These are phyloP conservation scores for Malus sylvestris DNA, from an alignment of 306 rosid species.

Conservation along the genomic window DNA sequence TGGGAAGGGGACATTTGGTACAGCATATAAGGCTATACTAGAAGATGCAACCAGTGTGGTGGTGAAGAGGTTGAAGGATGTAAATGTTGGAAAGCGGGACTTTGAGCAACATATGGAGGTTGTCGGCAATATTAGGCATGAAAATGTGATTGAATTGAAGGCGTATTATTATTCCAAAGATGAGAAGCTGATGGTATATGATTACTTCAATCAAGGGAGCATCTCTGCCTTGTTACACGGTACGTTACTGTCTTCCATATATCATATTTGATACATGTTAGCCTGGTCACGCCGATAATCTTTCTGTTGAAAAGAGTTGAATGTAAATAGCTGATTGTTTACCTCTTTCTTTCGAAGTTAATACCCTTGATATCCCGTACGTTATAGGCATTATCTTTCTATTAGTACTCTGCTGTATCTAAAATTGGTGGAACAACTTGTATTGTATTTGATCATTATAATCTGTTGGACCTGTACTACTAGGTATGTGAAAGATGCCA, in stretches of 20 bases:
- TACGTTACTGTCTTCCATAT: slow-evolving; percentile 24
- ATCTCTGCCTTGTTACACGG: slow-evolving; percentile 73
- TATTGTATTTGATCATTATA: neutral
- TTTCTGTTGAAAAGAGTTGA: neutral
- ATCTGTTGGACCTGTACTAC: neutral
- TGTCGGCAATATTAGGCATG: slow-evolving; percentile 73
- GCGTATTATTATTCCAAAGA: slow-evolving; percentile 76
- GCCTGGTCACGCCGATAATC: neutral
- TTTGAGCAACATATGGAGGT: slow-evolving; percentile 83
- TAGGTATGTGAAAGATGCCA: neutral
- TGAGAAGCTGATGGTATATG: slow-evolving; percentile 68
- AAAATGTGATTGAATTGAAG: slow-evolving; percentile 74
- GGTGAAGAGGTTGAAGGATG: slow-evolving; percentile 83
- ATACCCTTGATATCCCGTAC: neutral
- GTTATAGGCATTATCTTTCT: neutral
- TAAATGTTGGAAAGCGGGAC: slow-evolving; percentile 54
- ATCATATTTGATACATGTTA: neutral
- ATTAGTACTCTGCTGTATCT: neutral
- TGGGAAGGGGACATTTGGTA: slow-evolving; percentile 89
- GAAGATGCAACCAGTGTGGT: slow-evolving; percentile 79
- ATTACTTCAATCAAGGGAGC: slow-evolving; percentile 61
- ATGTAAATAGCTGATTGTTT: neutral
- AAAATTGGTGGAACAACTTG: neutral
- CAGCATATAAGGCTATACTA: slow-evolving; percentile 66
- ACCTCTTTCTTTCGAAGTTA: neutral